A percentile compares a stretch with the other conserved stretches of the same genome.
Conservation (phyloP, 1,139 yeast genomes). For the Protomyces inouyei region DNA sequence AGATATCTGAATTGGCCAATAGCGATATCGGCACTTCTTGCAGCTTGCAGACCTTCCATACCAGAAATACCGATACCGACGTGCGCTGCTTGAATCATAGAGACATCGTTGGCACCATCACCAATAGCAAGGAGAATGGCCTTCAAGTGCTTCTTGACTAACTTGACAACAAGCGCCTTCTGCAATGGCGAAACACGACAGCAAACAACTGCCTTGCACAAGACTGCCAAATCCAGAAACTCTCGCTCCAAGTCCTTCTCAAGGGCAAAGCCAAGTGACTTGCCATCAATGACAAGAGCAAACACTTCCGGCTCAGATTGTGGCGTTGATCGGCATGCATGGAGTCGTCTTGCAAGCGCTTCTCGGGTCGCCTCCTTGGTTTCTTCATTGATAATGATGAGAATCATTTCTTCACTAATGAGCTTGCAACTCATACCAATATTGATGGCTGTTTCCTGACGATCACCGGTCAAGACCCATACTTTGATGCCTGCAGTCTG, state of each 20-base stretch:
- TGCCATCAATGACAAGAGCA: conserved; percentile 92
- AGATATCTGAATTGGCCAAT: conserved; percentile 92
- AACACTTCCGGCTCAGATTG: conserved; percentile 71
- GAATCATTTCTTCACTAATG: conserved; percentile 91
- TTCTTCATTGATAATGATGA: conserved; percentile 83
- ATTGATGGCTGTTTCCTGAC: conserved; percentile 98
- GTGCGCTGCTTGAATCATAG: conserved; percentile 98
- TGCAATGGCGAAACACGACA: conserved; percentile 98
- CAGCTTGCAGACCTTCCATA: conserved; percentile 99
- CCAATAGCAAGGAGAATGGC: conserved; percentile 88
- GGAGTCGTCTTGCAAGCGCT: conserved; percentile 68
- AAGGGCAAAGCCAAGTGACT: conserved; percentile 76
- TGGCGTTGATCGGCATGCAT: conserved; percentile 57
- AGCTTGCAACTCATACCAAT: conserved; percentile 97
- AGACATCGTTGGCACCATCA: conserved; percentile 97
- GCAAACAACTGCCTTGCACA: conserved; percentile 93
- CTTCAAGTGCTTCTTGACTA: conserved; percentile 70
- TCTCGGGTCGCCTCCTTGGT: conserved; percentile 65
- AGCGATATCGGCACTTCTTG: conserved; percentile 94
- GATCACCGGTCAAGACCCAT: conserved; percentile 97
- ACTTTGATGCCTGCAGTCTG: conserved; percentile 95
- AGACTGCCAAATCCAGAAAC: conserved; percentile 70
- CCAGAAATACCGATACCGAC: conserved; percentile 99
- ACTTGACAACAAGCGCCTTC: conserved; percentile 89
- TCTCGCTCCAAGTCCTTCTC: conserved; percentile 75